Conservation (phyloP, 2,329 filamentous ascomycete genomes). For the Diaporthe eres region DNA sequence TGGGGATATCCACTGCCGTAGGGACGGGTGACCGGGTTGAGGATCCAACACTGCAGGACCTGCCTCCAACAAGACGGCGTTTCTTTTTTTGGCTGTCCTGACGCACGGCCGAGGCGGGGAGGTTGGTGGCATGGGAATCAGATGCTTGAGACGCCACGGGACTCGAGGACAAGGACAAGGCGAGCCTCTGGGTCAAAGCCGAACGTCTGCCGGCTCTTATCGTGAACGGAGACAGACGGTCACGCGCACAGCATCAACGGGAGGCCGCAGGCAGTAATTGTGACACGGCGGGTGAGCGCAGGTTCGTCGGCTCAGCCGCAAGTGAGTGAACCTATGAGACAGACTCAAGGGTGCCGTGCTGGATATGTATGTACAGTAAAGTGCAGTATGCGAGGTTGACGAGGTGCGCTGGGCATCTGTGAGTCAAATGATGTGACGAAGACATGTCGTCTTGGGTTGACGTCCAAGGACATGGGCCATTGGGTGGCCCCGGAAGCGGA, state of each 20-base stretch:
- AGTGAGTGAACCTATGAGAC: neutral
- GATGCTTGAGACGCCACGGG: constrained; percentile 1
- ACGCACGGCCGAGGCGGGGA: constrained; percentile 10
- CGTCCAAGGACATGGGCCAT: constrained; percentile 6
- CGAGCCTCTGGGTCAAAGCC: neutral
- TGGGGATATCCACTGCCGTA: constrained; percentile 20
- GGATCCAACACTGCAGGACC: constrained; percentile 26
- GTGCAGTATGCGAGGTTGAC: neutral
- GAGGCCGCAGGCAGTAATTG: constrained; percentile 4
- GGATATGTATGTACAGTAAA: constrained; percentile 9
- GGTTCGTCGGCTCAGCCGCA: neutral
- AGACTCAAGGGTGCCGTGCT: neutral
- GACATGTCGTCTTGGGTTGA: constrained; percentile 22
- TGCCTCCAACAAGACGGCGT: neutral
- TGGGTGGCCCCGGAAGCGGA: constrained; percentile 35
- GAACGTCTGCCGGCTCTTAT: constrained; percentile 18
- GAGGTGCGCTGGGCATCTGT: constrained; percentile 13
- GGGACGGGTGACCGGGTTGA: constrained; percentile 15
- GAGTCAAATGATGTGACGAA: constrained; percentile 31
- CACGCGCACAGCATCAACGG: constrained; percentile 7
- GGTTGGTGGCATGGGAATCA: constrained; percentile 22
- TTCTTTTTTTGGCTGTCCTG: constrained; percentile 19
- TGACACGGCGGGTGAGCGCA: constrained; percentile 6
- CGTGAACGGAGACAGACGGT: neutral
- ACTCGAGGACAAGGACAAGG: neutral